These are phyloP conservation scores for Punica granatum DNA, from an alignment of 345 rosid species.

Conservation along the genomic window DNA sequence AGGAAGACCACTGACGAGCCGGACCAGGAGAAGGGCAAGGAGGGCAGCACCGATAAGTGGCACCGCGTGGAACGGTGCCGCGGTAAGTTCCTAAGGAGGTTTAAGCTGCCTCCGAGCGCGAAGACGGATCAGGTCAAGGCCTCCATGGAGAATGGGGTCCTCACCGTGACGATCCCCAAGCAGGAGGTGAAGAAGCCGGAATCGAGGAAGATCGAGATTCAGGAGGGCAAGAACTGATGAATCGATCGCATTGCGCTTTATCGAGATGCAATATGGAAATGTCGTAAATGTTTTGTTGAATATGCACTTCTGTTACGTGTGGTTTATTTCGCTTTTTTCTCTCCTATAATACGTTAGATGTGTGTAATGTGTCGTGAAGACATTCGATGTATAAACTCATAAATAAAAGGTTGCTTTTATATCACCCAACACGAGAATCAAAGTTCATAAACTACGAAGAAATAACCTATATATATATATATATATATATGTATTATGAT, in stretches of 20 bases:
- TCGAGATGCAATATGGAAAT: neutral
- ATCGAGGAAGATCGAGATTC: constrained; percentile 29
- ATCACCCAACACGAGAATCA: no score
- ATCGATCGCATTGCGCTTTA: neutral
- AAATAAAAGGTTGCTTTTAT: no score
- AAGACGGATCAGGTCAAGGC: constrained; percentile 36
- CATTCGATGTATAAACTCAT: no score
- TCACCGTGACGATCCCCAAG: constrained; percentile 31
- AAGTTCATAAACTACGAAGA: no score
- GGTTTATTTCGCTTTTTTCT: no score
- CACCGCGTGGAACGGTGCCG: constrained; percentile 30
- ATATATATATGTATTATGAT: no score
- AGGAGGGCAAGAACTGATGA: constrained; percentile 10
- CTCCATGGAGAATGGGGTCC: constrained; percentile 40
- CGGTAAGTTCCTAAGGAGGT: constrained; percentile 34
- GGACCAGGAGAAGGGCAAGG: constrained; percentile 4
- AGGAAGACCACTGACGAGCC: constrained; percentile 15
- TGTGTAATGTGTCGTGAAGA: no score
- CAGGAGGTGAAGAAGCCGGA: constrained; percentile 26
- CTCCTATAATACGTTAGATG: no score
- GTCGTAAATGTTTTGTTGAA: neutral
- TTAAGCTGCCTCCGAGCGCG: constrained; percentile 35
- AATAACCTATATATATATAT: no score
- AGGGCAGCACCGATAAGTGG: constrained; percentile 32
- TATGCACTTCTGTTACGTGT: neutral